A percentile compares a stretch with the other conserved stretches of the same genome.
Evolutionary conservation across 208 protist genomes (phyloP).

Genomic region (Trypanosoma mega): DNA sequence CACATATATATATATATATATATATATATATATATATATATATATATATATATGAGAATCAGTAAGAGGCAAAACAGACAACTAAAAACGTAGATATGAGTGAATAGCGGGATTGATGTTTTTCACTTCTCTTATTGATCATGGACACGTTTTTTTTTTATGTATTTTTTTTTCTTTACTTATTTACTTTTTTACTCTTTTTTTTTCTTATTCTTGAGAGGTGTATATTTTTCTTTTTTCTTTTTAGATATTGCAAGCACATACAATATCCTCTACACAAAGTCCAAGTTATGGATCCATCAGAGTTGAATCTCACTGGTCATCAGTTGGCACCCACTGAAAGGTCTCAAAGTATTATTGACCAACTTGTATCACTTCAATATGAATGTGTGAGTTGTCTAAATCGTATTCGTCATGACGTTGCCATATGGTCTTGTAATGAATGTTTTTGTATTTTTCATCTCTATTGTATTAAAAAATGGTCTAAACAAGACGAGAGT

Average conservation of each 20-base stretch:
- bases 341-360: constrained; percentile 31
- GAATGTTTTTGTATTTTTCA: constrained; percentile 71
- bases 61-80: no score
- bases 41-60: no score
- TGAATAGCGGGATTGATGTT: no score
- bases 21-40: no score
- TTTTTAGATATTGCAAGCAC: no score
- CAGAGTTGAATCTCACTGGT: no score
- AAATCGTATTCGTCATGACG: constrained; percentile 47
- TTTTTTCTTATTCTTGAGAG: neutral
- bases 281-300: no score
- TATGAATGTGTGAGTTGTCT: constrained; percentile 77
- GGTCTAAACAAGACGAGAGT: constrained; percentile 36
- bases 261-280: no score
- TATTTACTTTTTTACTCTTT: neutral
- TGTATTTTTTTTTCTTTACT: constrained; percentile 6
- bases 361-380: constrained; percentile 37
- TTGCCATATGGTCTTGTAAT: constrained; percentile 53
- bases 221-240: constrained; percentile 12
- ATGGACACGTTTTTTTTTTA: no score
- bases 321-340: constrained; percentile 16
- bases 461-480: constrained; percentile 65
- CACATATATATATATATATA: no score
- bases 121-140: no score
- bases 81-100: no score